Percentiles rank a stretch among this genome's conserved stretches.
These are phyloP conservation scores for Pseudocercospora fijiensis DNA, from an alignment of 2,329 filamentous ascomycete genomes.

Conservation along the genomic window DNA sequence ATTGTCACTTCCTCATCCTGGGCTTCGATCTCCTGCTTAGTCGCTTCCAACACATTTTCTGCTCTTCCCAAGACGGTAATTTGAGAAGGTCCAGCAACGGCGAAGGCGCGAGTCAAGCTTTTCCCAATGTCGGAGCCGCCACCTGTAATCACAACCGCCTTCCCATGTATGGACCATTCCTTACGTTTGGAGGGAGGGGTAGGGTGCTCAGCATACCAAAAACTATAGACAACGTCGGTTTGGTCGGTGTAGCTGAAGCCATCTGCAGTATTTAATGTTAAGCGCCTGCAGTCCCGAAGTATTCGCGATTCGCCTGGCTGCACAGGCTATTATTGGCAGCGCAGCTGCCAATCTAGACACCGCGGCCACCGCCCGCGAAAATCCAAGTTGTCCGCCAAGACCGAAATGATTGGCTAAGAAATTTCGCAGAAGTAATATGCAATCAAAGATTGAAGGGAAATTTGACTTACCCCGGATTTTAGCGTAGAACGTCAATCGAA, in stretches of 20 bases:
- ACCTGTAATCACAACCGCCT: conserved; percentile 46
- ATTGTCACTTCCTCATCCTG: not conserved
- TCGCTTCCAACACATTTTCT: not conserved
- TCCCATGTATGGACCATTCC: conserved; percentile 32
- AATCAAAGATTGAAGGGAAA: no score
- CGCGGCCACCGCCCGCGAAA: no score
- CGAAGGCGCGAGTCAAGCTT: conserved; percentile 46
- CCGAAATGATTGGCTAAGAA: no score
- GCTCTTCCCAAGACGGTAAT: conserved; percentile 40
- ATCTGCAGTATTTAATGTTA: not conserved
- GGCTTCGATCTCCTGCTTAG: not conserved
- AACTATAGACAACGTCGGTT: not conserved
- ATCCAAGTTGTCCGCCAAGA: no score
- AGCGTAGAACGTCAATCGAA: no score
- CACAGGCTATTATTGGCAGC: not conserved
- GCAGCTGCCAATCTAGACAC: no score
- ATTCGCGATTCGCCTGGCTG: not conserved
- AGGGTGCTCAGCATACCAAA: not conserved
- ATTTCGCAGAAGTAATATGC: no score
- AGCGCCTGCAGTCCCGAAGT: not conserved
- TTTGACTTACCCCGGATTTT: no score
- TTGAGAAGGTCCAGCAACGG: conserved; percentile 45
- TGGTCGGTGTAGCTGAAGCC: not conserved
- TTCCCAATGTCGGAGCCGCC: conserved; percentile 49
- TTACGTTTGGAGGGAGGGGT: conserved; percentile 39